Evolutionary conservation across 805 yeast genomes (phyloP), one percentile per base, ranked within the genome.

Genomic region (Saccharomyces eubayanus): DNA sequence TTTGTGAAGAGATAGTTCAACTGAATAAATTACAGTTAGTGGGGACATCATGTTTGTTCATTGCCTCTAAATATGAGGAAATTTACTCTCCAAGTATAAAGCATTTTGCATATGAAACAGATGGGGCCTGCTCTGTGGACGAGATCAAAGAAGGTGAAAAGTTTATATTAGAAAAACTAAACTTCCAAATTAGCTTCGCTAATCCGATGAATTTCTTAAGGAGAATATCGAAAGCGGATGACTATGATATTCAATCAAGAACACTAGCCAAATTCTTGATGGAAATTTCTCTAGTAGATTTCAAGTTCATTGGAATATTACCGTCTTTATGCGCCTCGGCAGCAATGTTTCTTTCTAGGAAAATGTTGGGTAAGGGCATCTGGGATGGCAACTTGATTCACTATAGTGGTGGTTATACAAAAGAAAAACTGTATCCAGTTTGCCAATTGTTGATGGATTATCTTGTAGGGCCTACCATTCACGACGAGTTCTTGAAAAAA

Each of bases 11-110:
- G 64, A 75, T 79, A 46, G 90, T 87, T 21, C 87, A 83, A 59
- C 80, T 89, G 53, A 87, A 84, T 66, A 80, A 86, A 69, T 72
- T 90, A 51, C 97, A 90, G 72, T 75, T 89, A 55, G 78, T 89
- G 48, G 96, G 96, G 5, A 85, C 94, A 0, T 87, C 95, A 2
- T 79, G 90, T 24, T 70, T 89, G 56, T 87, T 89, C 70, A 85
- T 89, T 60, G 95, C 96, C 43, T 89, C 96, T 16, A 89, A 89
- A 70, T 87, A 87, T 67, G 96, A 89, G 73, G 97, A 89, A 72
- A 92, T 90, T 47, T 86, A 84, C 64, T 80, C 89, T 3, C 96
- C 96, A n/a, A 83, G 91, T 20, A 86, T 89, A 47, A 79, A 82
- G 58, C 84, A 86, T 71, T 89, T 87, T 68, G 87, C 94, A 1